Evolutionary conservation across 345 rosid genomes (phyloP).

Genomic region (Syzygium oleosum): DNA sequence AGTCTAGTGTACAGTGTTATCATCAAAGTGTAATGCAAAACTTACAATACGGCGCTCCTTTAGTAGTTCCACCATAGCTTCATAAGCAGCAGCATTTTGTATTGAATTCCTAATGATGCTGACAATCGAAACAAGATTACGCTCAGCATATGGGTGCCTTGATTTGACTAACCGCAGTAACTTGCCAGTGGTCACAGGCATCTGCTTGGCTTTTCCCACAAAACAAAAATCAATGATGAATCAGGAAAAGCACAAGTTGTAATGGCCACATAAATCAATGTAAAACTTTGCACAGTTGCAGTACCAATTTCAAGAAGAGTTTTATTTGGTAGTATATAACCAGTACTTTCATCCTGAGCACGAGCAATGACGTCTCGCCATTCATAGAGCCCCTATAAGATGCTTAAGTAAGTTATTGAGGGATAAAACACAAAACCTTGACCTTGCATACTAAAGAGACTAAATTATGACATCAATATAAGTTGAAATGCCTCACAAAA

Average conservation of each 20-base stretch:
- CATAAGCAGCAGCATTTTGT: constrained; percentile 62
- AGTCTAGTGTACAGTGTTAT: neutral
- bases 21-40: neutral
- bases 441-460: neutral
- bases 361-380: constrained; percentile 91
- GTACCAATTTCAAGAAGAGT: constrained; percentile 79
- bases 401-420: neutral
- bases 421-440: neutral
- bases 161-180: constrained; percentile 51
- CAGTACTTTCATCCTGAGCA: constrained; percentile 86
- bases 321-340: constrained; percentile 80
- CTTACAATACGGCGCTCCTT: constrained; percentile 38
- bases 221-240: neutral
- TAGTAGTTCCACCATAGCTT: constrained; percentile 46
- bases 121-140: constrained; percentile 47
- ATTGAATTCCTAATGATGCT: constrained; percentile 56
- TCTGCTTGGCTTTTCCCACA: constrained; percentile 58
- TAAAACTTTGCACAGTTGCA: neutral
- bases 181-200: constrained; percentile 55
- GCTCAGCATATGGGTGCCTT: constrained; percentile 61
- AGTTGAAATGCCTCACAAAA: neutral
- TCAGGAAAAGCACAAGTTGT: neutral
- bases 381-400: constrained; percentile 65
- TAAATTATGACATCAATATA: neutral
- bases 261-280: neutral